Evolutionary conservation across 371 early-diverging fungal genomes (phyloP).

Genomic region (Nematocida sp.): DNA sequence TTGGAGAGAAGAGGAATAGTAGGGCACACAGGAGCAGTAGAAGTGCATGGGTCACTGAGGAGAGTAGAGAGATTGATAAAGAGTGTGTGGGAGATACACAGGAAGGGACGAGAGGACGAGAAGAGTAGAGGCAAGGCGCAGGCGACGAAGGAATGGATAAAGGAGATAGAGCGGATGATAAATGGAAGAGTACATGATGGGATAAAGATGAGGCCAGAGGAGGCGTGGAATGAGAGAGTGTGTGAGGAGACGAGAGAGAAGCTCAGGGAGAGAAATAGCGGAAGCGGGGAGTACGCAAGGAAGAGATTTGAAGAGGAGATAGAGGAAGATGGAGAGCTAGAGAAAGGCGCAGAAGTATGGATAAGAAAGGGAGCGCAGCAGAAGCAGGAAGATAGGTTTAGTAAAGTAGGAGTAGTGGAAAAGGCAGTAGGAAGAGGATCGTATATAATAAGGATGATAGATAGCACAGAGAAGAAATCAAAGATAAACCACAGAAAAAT

Average conservation of each 20-base stretch:
- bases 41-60: constrained; percentile 36
- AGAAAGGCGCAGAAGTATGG: not conserved
- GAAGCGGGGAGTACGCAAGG: not conserved
- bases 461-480: not conserved
- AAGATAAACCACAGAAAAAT: not conserved
- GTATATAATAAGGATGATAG: not conserved
- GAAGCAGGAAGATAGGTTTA: not conserved
- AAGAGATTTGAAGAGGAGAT: not conserved
- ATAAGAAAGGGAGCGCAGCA: not conserved
- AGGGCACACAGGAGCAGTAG: not conserved
- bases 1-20: not conserved
- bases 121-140: not conserved
- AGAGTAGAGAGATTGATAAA: constrained; percentile 53
- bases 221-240: not conserved
- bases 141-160: no score
- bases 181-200: not conserved
- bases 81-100: constrained; percentile 27
- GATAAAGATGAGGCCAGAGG: not conserved
- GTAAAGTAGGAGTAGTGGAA: not conserved
- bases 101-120: not conserved
- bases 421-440: not conserved
- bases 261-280: not conserved
- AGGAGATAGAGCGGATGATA: not conserved
- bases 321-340: not conserved
- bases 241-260: not conserved